Evolutionary conservation across 306 rosid species (phyloP), one percentile per base, ranked within the genome.

Genomic region (Neltuma alba): DNA sequence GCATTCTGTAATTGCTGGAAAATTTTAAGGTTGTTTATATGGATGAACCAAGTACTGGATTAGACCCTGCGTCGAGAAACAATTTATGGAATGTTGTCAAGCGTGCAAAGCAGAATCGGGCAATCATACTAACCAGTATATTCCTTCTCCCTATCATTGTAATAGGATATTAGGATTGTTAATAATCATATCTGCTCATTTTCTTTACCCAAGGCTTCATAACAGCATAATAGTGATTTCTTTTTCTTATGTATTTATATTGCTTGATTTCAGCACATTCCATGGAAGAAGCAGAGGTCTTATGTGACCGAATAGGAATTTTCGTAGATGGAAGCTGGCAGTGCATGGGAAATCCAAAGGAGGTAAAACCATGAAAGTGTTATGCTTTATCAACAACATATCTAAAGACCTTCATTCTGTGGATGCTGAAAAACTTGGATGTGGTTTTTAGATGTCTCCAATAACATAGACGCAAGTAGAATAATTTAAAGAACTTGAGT

Each of bases 11-110:
- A n/a, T n/a, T 15, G 15, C 27, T 79, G 69, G 25, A 20, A 78
- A 63, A 40, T 66, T 38, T 31, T 58, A 61, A 92, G 98, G 98
- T 94, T 73, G 98, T 92, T 75, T 92, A 94, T 77, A 92, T 92
- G 98, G 98, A 94, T 71, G 98, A 94, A 82, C 98, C 98, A 11
- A 94, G 97, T 55, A 88, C 90, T 31, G 97, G 98, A 60, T 83
- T 94, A 42, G 97, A 94, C 75, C 97, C 97, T 34, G 92, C 98
- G 63, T 94, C 98, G 40, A 88, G 97, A 85, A 92, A 89, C 81
- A 89, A 78, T 78, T 85, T 92, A 62, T 92, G 98, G 98, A 92
- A 87, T 74, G 94, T 94, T 57, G 85, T 94, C 47, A 94, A 89
- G 80, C 92, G 87, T n/a, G 97, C 97, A 36, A 94, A 94, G 80